These are phyloP conservation scores for Euphorbia celastroides DNA, from an alignment of 441 rosid species.

Conservation along the genomic window DNA sequence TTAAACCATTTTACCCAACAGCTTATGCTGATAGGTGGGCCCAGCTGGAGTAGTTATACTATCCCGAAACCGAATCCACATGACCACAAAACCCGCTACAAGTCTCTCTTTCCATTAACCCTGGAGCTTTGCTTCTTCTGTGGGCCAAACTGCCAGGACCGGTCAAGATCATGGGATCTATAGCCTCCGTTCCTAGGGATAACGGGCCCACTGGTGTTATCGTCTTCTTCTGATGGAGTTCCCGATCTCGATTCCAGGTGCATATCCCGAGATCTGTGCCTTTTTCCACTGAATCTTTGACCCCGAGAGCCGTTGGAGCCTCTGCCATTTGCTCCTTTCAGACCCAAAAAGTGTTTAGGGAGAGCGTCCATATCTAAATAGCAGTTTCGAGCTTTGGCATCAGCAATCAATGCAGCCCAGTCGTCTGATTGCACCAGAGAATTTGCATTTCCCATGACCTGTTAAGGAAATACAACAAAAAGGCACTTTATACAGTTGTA, in stretches of 20 bases:
- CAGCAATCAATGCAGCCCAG: constrained; percentile 87
- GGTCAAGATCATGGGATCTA: constrained; percentile 59
- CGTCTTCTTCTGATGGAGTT: constrained; percentile 69
- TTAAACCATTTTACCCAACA: no score
- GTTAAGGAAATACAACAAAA: constrained; percentile 24
- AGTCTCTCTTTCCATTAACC: constrained; percentile 56
- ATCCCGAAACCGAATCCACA: not conserved
- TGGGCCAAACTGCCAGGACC: constrained; percentile 66
- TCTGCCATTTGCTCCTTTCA: constrained; percentile 50
- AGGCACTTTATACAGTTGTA: not conserved
- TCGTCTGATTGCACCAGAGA: constrained; percentile 81
- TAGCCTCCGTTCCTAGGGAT: constrained; percentile 54
- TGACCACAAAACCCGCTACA: constrained; percentile 25
- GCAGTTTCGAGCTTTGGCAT: constrained; percentile 87
- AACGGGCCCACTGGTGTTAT: constrained; percentile 38
- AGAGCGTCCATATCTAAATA: constrained; percentile 87
- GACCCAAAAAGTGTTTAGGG: constrained; percentile 58
- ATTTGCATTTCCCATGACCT: constrained; percentile 98
- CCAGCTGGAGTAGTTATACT: no score
- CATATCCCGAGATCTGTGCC: constrained; percentile 56
- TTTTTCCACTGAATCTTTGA: constrained; percentile 59
- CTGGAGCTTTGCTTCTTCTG: constrained; percentile 57
- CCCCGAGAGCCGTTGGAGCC: no score
- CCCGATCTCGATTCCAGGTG: constrained; percentile 65
- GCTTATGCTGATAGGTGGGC: no score